These are phyloP conservation scores for Arthrobotrys entomopaga DNA, from an alignment of 2,329 filamentous ascomycete genomes.

Conservation along the genomic window DNA sequence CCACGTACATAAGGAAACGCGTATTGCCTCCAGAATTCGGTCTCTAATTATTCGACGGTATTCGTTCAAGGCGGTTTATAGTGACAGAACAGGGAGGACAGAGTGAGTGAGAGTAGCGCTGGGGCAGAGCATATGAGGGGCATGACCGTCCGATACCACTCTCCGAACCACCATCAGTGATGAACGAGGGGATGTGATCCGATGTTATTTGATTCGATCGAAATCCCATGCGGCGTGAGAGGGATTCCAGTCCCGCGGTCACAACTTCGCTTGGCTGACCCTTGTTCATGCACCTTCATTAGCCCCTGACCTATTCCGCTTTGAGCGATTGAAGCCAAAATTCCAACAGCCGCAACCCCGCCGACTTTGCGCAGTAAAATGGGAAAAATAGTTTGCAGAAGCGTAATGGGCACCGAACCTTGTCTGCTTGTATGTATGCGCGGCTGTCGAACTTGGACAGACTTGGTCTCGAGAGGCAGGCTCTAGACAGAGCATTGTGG, in stretches of 20 bases:
- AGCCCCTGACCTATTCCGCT: slow-evolving; percentile 11
- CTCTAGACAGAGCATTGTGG: too few relatives aligned
- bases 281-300: slow-evolving; percentile 4
- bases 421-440: too few relatives aligned
- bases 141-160: slow-evolving; percentile 14
- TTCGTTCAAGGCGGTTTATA: slow-evolving; percentile 37
- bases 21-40: too few relatives aligned
- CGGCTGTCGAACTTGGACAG: too few relatives aligned
- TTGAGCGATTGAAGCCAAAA: neutral
- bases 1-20: too few relatives aligned
- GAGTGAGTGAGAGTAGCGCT: slow-evolving; percentile 6
- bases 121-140: neutral
- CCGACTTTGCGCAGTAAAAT: too few relatives aligned
- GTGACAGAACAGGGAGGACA: neutral
- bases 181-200: neutral
- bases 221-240: slow-evolving; percentile 13
- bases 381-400: too few relatives aligned
- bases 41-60: neutral
- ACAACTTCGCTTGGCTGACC: neutral
- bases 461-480: too few relatives aligned
- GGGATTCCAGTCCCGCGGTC: slow-evolving; percentile 16
- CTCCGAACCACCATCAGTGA: slow-evolving; percentile 1
- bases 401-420: too few relatives aligned
- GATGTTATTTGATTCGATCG: neutral
- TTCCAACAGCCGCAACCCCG: slow-evolving; percentile 3